A percentile compares a stretch with the other conserved stretches of the same genome.
Conservation (phyloP, 345 rosid species). For the Euphorbia lathyris region DNA sequence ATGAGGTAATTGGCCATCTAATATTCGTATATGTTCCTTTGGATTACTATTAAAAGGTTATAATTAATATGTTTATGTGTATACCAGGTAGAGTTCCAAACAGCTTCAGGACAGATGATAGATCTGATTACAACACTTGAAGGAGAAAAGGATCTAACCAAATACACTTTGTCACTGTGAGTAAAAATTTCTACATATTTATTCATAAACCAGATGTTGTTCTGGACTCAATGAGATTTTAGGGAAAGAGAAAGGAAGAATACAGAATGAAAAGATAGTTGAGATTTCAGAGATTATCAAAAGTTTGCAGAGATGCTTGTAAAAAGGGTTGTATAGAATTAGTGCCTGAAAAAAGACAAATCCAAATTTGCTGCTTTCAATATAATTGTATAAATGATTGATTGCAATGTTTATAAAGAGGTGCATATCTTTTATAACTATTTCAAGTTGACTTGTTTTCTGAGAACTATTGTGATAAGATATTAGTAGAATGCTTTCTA, state of each 20-base stretch:
- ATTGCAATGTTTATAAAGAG: not conserved
- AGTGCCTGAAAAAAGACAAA: no score
- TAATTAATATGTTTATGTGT: not conserved
- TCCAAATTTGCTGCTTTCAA: not conserved
- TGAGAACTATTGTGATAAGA: not conserved
- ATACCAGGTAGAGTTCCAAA: constrained; percentile 44
- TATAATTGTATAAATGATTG: not conserved
- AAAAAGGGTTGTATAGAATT: no score
- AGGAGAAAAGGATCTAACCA: constrained; percentile 43
- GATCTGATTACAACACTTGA: constrained; percentile 43
- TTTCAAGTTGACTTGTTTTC: not conserved
- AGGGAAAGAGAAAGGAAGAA: no score
- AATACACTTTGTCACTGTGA: constrained; percentile 35
- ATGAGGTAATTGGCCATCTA: constrained; percentile 38
- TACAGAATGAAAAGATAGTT: no score
- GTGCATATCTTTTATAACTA: no score
- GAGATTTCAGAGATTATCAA: no score
- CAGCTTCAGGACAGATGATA: constrained; percentile 46
- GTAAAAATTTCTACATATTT: constrained; percentile 7
- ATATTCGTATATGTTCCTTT: not conserved
- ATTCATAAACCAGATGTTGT: not conserved
- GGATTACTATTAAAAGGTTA: not conserved
- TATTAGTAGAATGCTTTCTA: not conserved
- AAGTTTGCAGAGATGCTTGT: no score
- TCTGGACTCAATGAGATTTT: no score